A percentile compares a stretch with the other conserved stretches of the same genome.
These are phyloP conservation scores for Ophiorrhiza pumila DNA, from an alignment of 257 asterid species.

Conservation along the genomic window DNA sequence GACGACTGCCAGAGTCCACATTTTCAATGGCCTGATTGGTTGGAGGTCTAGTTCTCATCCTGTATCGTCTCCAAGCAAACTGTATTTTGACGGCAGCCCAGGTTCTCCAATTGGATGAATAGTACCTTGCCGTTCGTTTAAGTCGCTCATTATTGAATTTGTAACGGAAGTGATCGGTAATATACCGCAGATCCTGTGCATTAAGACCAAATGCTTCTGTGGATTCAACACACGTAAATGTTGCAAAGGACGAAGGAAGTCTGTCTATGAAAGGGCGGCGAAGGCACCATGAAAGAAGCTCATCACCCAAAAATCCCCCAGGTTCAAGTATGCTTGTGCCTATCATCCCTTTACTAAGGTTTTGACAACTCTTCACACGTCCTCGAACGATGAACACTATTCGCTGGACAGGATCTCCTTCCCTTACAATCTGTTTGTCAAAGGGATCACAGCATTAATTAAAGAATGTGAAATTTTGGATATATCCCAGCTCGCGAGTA, in stretches of 20 bases:
- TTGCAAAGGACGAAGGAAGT: constrained; percentile 86
- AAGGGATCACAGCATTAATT: background rate
- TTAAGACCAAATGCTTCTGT: constrained; percentile 72
- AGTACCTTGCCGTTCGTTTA: constrained; percentile 55
- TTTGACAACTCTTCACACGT: constrained; percentile 62
- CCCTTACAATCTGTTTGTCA: constrained; percentile 66
- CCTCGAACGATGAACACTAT: constrained; percentile 79
- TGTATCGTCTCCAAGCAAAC: constrained; percentile 71
- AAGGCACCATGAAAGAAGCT: constrained; percentile 88
- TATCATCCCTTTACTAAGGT: constrained; percentile 65
- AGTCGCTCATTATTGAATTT: constrained; percentile 80
- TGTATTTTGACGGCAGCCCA: constrained; percentile 95
- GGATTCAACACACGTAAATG: constrained; percentile 68
- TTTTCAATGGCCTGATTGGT: constrained; percentile 13
- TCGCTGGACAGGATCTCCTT: constrained; percentile 85
- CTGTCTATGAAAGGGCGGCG: constrained; percentile 82
- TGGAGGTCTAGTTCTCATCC: constrained; percentile 45
- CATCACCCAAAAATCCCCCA: constrained; percentile 89
- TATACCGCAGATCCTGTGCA: constrained; percentile 57
- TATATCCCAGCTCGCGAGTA: background rate
- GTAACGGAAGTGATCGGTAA: constrained; percentile 81
- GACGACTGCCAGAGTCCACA: constrained; percentile 53
- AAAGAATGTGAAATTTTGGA: too few species aligned
- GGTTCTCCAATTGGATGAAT: constrained; percentile 90
- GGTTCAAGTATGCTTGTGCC: constrained; percentile 65